phyloP scores from a whole-genome alignment of 805 yeast genomes.

The Saturnispora saitoi region DNA sequence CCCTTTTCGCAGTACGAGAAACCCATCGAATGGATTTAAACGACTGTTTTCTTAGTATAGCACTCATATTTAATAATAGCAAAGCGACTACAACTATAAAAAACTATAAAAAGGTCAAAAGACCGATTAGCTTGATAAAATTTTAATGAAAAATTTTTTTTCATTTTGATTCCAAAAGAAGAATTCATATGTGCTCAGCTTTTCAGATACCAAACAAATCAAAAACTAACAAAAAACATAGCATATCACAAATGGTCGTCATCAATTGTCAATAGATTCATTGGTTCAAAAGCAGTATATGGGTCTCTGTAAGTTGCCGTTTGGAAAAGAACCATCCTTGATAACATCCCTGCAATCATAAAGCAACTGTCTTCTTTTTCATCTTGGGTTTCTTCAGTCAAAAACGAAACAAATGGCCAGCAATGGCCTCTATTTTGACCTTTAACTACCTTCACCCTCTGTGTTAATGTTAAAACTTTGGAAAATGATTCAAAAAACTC shows the following conservation, averaged over 20 bases:
- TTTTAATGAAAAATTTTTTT: constrained; percentile 4
- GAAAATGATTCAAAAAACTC: constrained; percentile 31
- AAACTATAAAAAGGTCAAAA: background rate
- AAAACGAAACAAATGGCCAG: constrained; percentile 39
- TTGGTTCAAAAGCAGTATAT: constrained; percentile 21
- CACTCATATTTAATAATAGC: constrained; percentile 6
- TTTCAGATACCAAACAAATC: too few species aligned
- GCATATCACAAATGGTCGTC: constrained; percentile 20
- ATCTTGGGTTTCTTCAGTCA: constrained; percentile 34
- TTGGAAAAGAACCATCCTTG: constrained; percentile 38
- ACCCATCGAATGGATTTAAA: constrained; percentile 2
- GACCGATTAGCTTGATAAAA: background rate
- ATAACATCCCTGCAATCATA: constrained; percentile 31
- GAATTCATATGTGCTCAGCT: background rate
- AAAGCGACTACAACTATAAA: constrained; percentile 1
- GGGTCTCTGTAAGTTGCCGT: constrained; percentile 25
- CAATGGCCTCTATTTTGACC: constrained; percentile 34
- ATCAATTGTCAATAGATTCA: constrained; percentile 29
- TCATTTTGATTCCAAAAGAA: background rate
- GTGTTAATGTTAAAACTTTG: constrained; percentile 18
- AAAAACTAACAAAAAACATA: background rate
- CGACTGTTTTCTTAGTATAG: constrained; percentile 1
- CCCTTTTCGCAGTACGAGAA: constrained; percentile 7
- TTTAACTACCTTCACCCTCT: constrained; percentile 29
- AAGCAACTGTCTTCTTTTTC: constrained; percentile 37